Base-by-base conservation (phyloP, 257 asterid species). In the Phtheirospermum japonicum region DNA sequence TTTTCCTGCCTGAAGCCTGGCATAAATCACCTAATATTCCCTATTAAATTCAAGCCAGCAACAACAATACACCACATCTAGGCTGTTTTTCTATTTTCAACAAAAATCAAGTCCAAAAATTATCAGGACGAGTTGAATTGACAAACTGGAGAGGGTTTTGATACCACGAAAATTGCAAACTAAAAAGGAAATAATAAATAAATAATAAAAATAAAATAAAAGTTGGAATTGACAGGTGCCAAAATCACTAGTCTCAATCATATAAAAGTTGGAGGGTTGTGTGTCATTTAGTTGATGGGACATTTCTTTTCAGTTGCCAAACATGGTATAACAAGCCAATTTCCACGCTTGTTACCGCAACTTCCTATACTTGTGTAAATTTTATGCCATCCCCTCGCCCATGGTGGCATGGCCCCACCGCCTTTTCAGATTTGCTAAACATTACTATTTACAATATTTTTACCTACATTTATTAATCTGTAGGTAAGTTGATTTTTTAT, bases 191-290 rank as follows among this genome's bases (percentile, higher is more conserved):
- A 48, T 17, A n/a, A n/a, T n/a, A n/a, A n/a, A n/a, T n/a, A n/a
- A 53, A 42, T 23, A 61, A 58, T 18, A 49, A 17, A 13, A 31
- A 36, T 45, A 2, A 56, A 61, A 66, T 40, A 56, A 71, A 51
- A 68, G 71, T 0, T 75, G 81, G 70, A 71, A 70, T 37, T 46
- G 88, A 84, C 83, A 71, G 73, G 64, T 70, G 83, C 74, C 76
- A 40, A 77, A 50, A 79, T 80, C 81, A 79, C 14, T 67, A 43
- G 49, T 42, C 49, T 12, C 2, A n/a, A 17, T 42, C 49, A 42
- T 12, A 17, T 14, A 42, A 42, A 42, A 16, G 88, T 79, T 85
- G 52, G 63, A 65, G 40, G 69, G 69, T 73, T n/a, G 61, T 71
- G 14, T 58, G 19, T 13, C 49, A 42, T 42, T 42, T 42, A 42